Conservation (phyloP, 495 filamentous ascomycete species). For the Cryomyces minteri region DNA sequence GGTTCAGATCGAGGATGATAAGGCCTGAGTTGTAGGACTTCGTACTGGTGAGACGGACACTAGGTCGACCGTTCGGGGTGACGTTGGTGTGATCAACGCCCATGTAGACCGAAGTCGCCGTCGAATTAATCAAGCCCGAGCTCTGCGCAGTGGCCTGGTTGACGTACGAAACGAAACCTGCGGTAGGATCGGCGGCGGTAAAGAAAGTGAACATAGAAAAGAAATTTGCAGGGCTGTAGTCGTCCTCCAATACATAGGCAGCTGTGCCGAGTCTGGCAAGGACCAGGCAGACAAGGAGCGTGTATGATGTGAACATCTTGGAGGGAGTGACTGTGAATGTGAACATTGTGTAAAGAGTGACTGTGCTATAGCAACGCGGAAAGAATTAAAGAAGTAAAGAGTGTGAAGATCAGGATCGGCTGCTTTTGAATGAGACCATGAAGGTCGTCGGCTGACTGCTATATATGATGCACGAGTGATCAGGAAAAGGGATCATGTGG, state of each 20-base stretch:
- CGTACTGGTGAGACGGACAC: slow-evolving; percentile 21
- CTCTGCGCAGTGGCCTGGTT: slow-evolving; percentile 12
- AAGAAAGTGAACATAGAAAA: slow-evolving; percentile 11
- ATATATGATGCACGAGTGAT: too few relatives aligned
- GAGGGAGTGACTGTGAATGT: too few relatives aligned
- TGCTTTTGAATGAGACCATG: too few relatives aligned
- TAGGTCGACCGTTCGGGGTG: slow-evolving; percentile 15
- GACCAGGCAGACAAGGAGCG: not conserved
- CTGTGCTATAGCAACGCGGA: too few relatives aligned
- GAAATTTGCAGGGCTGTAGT: slow-evolving; percentile 10
- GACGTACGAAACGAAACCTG: slow-evolving; percentile 20
- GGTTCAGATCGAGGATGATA: slow-evolving; percentile 19
- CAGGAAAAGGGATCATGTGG: too few relatives aligned
- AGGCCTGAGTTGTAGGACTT: slow-evolving; percentile 17
- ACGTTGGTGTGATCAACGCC: slow-evolving; percentile 16
- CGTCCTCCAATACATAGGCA: slow-evolving; percentile 8
- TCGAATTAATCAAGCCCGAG: slow-evolving; percentile 11
- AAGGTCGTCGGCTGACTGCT: too few relatives aligned
- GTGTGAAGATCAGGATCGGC: too few relatives aligned
- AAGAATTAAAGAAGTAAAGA: too few relatives aligned
- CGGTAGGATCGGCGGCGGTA: slow-evolving; percentile 8
- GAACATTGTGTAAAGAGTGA: too few relatives aligned
- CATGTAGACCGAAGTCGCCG: slow-evolving; percentile 9
- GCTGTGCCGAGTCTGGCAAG: slow-evolving; percentile 3
- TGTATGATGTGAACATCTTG: too few relatives aligned